Percentiles rank a stretch among this genome's conserved stretches.
Conservation (phyloP, 495 filamentous ascomycete species). For the Penicillium simplicissimum region DNA sequence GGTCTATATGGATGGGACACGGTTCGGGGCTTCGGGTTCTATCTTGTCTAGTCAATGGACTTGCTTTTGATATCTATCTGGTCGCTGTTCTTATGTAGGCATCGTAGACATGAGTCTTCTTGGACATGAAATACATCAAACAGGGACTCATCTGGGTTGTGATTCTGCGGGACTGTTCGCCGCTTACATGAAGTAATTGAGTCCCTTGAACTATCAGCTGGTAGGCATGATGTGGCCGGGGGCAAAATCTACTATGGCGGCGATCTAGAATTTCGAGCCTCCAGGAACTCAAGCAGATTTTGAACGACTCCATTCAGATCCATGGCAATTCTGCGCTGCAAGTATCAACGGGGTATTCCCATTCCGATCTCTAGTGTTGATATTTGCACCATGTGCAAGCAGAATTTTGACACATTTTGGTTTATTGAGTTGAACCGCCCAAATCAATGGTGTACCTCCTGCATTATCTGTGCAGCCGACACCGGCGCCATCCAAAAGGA, state of each 20-base stretch:
- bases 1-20: conserved; percentile 26
- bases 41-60: conserved; percentile 14
- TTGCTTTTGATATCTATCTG: conserved; percentile 9
- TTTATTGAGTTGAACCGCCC: not conserved
- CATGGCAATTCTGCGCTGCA: not conserved
- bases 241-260: too few relatives aligned
- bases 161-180: too few relatives aligned
- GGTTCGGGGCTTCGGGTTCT: conserved; percentile 14
- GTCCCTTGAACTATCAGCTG: too few relatives aligned
- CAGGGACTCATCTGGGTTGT: too few relatives aligned
- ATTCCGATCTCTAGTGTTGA: not conserved
- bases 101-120: not conserved
- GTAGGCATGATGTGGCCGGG: too few relatives aligned
- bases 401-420: not conserved
- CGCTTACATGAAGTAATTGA: too few relatives aligned
- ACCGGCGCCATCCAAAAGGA: not conserved
- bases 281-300: not conserved
- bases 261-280: too few relatives aligned
- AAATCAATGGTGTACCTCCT: not conserved
- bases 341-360: not conserved
- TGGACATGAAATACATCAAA: too few relatives aligned
- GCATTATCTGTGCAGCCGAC: not conserved
- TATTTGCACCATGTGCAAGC: not conserved
- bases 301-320: not conserved
- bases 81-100: not conserved